Conservation (phyloP, 352 stramenopile species). For the Pythium utonaiense region DNA sequence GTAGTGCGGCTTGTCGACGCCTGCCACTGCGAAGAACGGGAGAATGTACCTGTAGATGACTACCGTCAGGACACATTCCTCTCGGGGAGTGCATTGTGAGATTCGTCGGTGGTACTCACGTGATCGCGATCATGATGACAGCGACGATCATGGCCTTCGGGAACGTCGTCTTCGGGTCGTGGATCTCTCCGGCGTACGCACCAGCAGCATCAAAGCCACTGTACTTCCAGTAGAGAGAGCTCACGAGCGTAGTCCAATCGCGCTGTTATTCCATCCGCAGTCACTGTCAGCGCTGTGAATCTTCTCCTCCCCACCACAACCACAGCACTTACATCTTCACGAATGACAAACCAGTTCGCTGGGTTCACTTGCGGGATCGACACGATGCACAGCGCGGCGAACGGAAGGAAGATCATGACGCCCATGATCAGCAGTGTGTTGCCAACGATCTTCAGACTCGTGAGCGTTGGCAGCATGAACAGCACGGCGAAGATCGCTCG, state of each 20-base stretch:
- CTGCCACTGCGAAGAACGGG: slow-evolving; percentile 79
- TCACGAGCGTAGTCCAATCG: slow-evolving; percentile 88
- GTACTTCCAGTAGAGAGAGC: slow-evolving; percentile 97
- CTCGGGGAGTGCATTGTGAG: too few species aligned
- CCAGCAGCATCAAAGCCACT: slow-evolving; percentile 93
- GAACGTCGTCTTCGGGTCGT: slow-evolving; percentile 79
- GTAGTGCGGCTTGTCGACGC: slow-evolving; percentile 47
- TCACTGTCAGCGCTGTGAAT: too few species aligned
- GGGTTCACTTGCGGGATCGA: slow-evolving; percentile 52
- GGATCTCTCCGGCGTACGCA: slow-evolving; percentile 90
- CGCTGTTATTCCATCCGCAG: too few species aligned
- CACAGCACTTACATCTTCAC: slow-evolving; percentile 40
- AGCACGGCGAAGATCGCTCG: slow-evolving; percentile 25
- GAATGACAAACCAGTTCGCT: slow-evolving; percentile 62
- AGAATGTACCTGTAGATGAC: slow-evolving; percentile 81
- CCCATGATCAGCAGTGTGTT: slow-evolving; percentile 23
- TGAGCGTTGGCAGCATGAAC: slow-evolving; percentile 27
- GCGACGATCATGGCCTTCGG: slow-evolving; percentile 85
- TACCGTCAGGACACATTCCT: too few species aligned
- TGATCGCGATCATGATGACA: slow-evolving; percentile 62
- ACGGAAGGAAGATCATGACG: slow-evolving; percentile 26
- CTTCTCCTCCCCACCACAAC: too few species aligned
- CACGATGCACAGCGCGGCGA: slow-evolving; percentile 28
- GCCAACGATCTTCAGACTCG: background rate
- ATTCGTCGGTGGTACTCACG: too few species aligned